phyloP scores from a whole-genome alignment of 169 alveolate species.

The Plasmodium fragile region DNA sequence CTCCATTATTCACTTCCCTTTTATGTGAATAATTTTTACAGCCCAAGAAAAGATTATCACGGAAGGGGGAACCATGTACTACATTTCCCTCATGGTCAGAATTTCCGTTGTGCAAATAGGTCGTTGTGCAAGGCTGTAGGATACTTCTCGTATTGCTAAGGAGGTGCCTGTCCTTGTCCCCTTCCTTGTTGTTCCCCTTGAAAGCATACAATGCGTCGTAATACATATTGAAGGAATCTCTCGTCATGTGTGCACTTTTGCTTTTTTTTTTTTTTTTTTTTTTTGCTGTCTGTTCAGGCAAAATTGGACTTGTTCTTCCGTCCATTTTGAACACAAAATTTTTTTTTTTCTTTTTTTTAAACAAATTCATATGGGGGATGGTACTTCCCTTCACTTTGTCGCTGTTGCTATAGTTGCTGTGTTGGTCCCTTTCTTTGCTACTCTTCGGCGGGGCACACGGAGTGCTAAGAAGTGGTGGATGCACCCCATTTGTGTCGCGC shows the following conservation, averaged over 20 bases:
- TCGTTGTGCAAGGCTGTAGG: neutral
- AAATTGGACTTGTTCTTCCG: neutral
- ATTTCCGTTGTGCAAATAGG: neutral
- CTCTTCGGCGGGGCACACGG: neutral
- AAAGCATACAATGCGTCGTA: neutral
- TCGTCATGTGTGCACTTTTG: neutral
- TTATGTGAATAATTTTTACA: neutral
- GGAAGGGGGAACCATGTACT: neutral
- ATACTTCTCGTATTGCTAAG: no score
- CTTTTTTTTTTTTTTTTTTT: constrained; percentile 8
- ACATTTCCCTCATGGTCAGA: neutral
- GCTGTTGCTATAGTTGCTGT: neutral
- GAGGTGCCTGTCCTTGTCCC: neutral
- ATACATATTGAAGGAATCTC: neutral
- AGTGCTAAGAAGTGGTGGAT: neutral
- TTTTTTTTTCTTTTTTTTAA: no score
- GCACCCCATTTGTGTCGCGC: neutral
- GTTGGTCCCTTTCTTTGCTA: neutral
- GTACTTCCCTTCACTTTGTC: neutral
- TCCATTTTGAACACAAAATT: no score
- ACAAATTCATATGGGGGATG: no score
- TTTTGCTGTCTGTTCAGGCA: constrained; percentile 2
- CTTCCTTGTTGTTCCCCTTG: neutral
- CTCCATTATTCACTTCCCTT: neutral
- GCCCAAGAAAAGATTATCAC: neutral